These are phyloP conservation scores for Phlebopus sp. DNA, from an alignment of 1,284 basidiomycete species.

Conservation along the genomic window DNA sequence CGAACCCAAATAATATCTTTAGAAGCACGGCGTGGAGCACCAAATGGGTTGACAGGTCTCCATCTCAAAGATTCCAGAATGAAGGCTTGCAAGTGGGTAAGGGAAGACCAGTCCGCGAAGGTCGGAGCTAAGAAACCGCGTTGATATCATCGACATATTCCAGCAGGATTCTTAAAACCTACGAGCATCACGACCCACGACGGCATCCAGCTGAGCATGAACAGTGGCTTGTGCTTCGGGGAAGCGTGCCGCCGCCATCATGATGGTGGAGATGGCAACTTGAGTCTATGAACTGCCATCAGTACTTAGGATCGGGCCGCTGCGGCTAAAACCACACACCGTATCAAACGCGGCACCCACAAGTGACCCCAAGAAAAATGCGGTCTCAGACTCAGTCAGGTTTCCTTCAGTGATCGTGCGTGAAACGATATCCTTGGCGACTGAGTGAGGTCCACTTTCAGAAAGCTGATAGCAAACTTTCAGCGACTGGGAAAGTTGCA, in stretches of 20 bases:
- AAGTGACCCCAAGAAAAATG: slow-evolving; percentile 61
- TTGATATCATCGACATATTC: background rate
- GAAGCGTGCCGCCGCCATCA: slow-evolving; percentile 64
- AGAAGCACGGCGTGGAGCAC: slow-evolving; percentile 13
- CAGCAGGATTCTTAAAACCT: slow-evolving; percentile 1
- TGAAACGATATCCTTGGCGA: slow-evolving; percentile 55
- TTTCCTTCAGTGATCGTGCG: slow-evolving; percentile 43
- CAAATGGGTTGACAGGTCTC: slow-evolving; percentile 28
- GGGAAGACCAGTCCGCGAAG: slow-evolving; percentile 21
- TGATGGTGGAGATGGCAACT: slow-evolving; percentile 55
- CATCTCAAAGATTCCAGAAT: slow-evolving; percentile 26
- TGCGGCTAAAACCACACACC: slow-evolving; percentile 23
- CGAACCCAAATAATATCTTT: slow-evolving; percentile 25
- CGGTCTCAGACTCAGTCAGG: slow-evolving; percentile 50
- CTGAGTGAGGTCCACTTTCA: slow-evolving; percentile 16
- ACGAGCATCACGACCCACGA: slow-evolving; percentile 54
- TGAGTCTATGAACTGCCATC: slow-evolving; percentile 38
- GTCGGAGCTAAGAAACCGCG: slow-evolving; percentile 17
- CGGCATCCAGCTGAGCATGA: slow-evolving; percentile 56
- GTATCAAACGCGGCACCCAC: slow-evolving; percentile 66
- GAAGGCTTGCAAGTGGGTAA: slow-evolving; percentile 26
- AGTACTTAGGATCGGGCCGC: background rate
- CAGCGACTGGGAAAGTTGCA: no score
- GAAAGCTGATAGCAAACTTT: slow-evolving; percentile 2
- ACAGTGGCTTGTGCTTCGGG: slow-evolving; percentile 54